A percentile compares a stretch with the other conserved stretches of the same genome.
Evolutionary conservation across 176 grass and related monocot genomes (phyloP).

Genomic region (Rhynchospora breviuscula): DNA sequence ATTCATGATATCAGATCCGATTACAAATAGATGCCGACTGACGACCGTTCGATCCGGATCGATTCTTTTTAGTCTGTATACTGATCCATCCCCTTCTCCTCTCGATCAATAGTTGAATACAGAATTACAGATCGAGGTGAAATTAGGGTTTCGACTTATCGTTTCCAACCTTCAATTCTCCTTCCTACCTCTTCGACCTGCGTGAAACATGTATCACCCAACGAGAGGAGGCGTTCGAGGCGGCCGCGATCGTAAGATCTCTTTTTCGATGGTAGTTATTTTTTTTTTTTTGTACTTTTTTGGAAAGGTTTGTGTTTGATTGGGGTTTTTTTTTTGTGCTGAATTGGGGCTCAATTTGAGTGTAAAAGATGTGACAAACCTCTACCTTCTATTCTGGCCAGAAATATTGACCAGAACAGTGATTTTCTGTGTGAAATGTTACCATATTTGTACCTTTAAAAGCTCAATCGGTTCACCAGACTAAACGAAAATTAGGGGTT

Average conservation of each 20-base stretch:
- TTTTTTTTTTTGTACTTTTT: neutral
- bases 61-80: neutral
- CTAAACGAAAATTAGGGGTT: neutral
- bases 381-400: neutral
- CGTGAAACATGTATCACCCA: constrained; percentile 70
- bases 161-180: neutral
- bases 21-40: neutral
- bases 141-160: constrained; percentile 1
- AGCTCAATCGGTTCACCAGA: neutral
- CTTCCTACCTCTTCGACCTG: neutral
- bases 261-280: neutral
- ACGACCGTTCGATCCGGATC: neutral
- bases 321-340: neutral
- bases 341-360: neutral
- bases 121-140: no score
- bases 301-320: neutral
- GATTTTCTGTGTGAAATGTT: neutral
- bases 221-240: constrained; percentile 94
- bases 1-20: neutral
- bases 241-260: constrained; percentile 81
- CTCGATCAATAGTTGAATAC: no score
- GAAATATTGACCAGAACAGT: neutral
- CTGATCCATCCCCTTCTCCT: no score
- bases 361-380: neutral
- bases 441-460: neutral